Evolutionary conservation across 805 yeast species (phyloP), one percentile per base, ranked within the genome.

Genomic region (Cyberlindnera bimundalis): DNA sequence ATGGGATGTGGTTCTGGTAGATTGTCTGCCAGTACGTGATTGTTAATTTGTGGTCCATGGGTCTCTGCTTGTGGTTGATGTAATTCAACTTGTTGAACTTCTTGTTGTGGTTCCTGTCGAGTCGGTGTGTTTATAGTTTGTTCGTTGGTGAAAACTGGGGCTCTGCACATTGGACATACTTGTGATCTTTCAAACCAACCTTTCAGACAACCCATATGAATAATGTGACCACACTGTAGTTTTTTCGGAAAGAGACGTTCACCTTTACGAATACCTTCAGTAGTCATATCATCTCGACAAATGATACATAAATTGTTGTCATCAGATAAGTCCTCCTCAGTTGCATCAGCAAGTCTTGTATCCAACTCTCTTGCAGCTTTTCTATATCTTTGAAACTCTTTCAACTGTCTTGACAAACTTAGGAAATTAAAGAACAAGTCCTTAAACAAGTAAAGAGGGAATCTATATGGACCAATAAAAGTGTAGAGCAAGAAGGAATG

Each of bases 161-260:
- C 70, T 46, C 96, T 71, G 60, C 99, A 93, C 39, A 90, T 78
- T 2, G 99, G 99, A 66, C 99, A 93, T n/a, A 78, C 76, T 51
- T 83, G 91, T 0, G 96, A 87, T 49, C 96, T 74, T 56, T 86
- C 95, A 51, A 93, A 70, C 99, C 99, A 93, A 50, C 84, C 82
- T 55, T 87, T 84, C 47, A 93, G 71, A 61, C 99, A 93, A 5
- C 93, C 90, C 64, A 84, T 66, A 60, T 93, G 99, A 42, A 91
- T 70, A 35, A 87, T 81, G 61, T 93, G 99, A 19, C 87, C 84
- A 68, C 99, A 93, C 2, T 68, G 71, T 35, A 93, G 68, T 55
- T 74, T 83, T 60, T 87, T 88, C 5, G 98, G 96, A 35, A 64
- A 68, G 32, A 65, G 63, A 41, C 84, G 68, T 42, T 65, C 65